Evolutionary conservation across 768 basidiomycete genomes (phyloP).

Genomic region (Tulasnella calospora): DNA sequence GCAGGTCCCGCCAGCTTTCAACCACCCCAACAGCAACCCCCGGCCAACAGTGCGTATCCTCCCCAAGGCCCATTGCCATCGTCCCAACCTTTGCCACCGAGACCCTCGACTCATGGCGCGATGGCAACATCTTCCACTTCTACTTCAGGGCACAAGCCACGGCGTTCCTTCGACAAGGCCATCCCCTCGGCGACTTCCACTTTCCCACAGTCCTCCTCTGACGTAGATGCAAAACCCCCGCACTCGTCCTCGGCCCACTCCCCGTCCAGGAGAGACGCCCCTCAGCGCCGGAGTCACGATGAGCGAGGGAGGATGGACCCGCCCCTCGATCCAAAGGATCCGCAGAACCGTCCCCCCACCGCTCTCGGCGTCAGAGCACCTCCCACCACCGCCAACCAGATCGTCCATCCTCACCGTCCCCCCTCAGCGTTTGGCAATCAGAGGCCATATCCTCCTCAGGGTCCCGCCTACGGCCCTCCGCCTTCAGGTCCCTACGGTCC

Average conservation of each 20-base stretch:
- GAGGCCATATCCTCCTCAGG: neutral
- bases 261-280: neutral
- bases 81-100: neutral
- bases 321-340: neutral
- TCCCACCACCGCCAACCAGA: neutral
- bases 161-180: conserved; percentile 14
- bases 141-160: conserved; percentile 19
- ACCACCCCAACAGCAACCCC: neutral
- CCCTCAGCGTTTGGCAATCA: conserved; percentile 18
- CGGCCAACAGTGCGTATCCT: neutral
- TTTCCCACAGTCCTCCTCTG: conserved; percentile 6
- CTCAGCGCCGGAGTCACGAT: neutral
- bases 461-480: neutral
- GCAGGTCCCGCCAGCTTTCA: neutral
- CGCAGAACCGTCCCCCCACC: neutral
- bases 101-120: neutral
- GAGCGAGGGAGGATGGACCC: neutral
- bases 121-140: conserved; percentile 11
- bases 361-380: neutral
- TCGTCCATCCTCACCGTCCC: neutral
- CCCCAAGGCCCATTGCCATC: neutral
- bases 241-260: neutral
- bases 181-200: conserved; percentile 6
- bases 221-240: neutral
- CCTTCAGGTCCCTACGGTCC: neutral